Evolutionary conservation across 1,284 basidiomycete genomes (phyloP), one percentile per base, ranked within the genome.

Genomic region (Tetrapyrgos nigripes): DNA sequence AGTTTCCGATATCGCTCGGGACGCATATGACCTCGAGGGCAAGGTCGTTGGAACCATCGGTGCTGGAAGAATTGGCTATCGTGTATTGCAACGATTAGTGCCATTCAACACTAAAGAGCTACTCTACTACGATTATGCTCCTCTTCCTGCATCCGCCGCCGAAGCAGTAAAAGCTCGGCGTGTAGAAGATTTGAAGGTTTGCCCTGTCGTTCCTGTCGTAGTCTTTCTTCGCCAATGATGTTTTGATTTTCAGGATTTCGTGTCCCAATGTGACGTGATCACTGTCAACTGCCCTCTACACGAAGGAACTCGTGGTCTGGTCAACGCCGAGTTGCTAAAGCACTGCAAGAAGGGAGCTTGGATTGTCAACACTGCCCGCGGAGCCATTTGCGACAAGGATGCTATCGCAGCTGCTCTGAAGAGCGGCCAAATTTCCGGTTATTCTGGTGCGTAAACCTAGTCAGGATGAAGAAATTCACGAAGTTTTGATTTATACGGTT

Each of bases 281-380:
- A 94, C 92, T 40, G 84, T 96, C 76, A 98, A 97, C 82, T 91
- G 89, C 74, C 96, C 96, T 44, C 82, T 98, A 28, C 94, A 97
- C 81, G 94, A 96, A 72, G 88, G 89, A 43, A 97, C 95, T 37
- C 79, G 81, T 49, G 92, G 90, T 23, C 84, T 96, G 31, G 81
- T 96, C 69, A 93, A 95, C 80, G 83, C 85, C 45, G 92, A 96
- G 40, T 86, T 93, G 52, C 81, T 98, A 67, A 84, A 85, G 70
- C 90, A 93, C 79, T 93, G 97, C 86, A 97, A 98, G 85, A 91
- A 92, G 67, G 88, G 88, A 50, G 83, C 91, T n/a, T 96, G 92
- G 91, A 84, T 96, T 66, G 88, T 97, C 72, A 96, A 97, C 85
- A 96, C 94, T 29, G 95, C 95, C 45, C 93, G 94, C 68, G 96